Evolutionary conservation across 1,139 yeast species (phyloP).

Genomic region (Candida sp.): DNA sequence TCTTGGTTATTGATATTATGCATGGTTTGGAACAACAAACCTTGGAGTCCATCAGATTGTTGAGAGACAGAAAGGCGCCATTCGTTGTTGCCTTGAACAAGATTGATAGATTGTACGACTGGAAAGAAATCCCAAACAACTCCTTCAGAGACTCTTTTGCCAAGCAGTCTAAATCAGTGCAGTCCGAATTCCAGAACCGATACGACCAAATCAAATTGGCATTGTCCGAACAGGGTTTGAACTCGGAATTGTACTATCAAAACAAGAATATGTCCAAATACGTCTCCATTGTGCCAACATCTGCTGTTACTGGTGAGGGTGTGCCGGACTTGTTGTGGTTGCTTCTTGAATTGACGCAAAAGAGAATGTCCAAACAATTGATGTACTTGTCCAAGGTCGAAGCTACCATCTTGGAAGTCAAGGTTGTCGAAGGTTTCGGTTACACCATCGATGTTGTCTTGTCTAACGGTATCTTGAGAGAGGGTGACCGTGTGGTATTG

Average conservation of each 20-base stretch:
- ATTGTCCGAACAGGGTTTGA: conserved; percentile 97
- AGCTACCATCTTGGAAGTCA: conserved; percentile 97
- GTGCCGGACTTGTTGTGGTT: conserved; percentile 98
- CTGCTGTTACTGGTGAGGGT: conserved; percentile 99
- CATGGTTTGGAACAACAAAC: conserved; percentile 99
- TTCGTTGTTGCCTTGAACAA: conserved; percentile 96
- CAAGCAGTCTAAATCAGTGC: conserved; percentile 82
- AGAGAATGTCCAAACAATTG: conserved; percentile 98
- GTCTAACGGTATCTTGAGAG: conserved; percentile 92
- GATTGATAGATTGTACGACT: conserved; percentile 95
- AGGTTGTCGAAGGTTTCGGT: conserved; percentile 99
- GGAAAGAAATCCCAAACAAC: conserved; percentile 90
- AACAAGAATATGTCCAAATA: conserved; percentile 92
- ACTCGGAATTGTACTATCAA: conserved; percentile 95
- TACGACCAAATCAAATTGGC: conserved; percentile 86
- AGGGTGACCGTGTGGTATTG: conserved; percentile 93
- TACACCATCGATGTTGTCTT: conserved; percentile 97
- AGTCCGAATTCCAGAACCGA: conserved; percentile 91
- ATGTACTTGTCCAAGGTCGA: conserved; percentile 94
- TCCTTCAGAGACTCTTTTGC: conserved; percentile 95
- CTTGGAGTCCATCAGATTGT: conserved; percentile 86
- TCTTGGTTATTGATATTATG: conserved; percentile 97
- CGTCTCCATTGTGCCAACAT: conserved; percentile 97
- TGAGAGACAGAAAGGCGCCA: conserved; percentile 98
- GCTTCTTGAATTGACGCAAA: conserved; percentile 92